phyloP scores from a whole-genome alignment of 371 early-diverging fungal species.

The Lichtheimia hyalospora region DNA sequence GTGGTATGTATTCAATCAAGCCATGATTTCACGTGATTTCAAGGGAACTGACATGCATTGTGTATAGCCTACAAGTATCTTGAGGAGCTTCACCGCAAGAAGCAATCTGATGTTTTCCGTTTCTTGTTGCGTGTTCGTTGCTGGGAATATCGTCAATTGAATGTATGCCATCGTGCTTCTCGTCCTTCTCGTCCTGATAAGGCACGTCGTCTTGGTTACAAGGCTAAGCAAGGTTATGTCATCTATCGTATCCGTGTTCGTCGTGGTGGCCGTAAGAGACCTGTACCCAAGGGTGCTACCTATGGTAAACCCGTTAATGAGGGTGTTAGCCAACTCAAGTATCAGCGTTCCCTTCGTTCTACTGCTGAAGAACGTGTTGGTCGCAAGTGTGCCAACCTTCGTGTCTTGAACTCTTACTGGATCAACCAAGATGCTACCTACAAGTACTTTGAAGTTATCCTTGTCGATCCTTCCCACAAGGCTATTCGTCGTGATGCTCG shows the following conservation, averaged over 20 bases:
- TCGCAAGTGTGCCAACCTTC: conserved; percentile 90
- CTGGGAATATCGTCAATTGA: conserved; percentile 99
- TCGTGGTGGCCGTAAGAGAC: conserved; percentile 98
- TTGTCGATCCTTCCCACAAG: conserved; percentile 96
- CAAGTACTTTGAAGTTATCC: conserved; percentile 99
- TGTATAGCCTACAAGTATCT: conserved; percentile 87
- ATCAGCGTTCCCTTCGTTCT: conserved; percentile 89
- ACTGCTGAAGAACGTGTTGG: conserved; percentile 98
- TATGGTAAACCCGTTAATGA: conserved; percentile 98
- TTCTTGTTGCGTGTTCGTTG: conserved; percentile 97
- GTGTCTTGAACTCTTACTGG: conserved; percentile 99
- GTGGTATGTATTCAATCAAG: conserved; percentile 4
- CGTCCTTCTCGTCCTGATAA: conserved; percentile 99
- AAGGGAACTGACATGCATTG: not conserved
- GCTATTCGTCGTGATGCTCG: conserved; percentile 95
- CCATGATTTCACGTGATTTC: not conserved
- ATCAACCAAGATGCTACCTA: conserved; percentile 98
- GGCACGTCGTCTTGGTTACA: conserved; percentile 99
- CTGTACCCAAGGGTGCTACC: conserved; percentile 95
- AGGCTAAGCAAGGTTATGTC: conserved; percentile 98
- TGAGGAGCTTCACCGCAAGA: conserved; percentile 97
- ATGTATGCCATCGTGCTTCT: conserved; percentile 96
- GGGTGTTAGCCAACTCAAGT: conserved; percentile 98
- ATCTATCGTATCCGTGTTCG: conserved; percentile 98
- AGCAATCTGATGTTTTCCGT: conserved; percentile 98